Base-by-base conservation (phyloP, 2,329 filamentous ascomycete species). In the Trichoderma atroviride region DNA sequence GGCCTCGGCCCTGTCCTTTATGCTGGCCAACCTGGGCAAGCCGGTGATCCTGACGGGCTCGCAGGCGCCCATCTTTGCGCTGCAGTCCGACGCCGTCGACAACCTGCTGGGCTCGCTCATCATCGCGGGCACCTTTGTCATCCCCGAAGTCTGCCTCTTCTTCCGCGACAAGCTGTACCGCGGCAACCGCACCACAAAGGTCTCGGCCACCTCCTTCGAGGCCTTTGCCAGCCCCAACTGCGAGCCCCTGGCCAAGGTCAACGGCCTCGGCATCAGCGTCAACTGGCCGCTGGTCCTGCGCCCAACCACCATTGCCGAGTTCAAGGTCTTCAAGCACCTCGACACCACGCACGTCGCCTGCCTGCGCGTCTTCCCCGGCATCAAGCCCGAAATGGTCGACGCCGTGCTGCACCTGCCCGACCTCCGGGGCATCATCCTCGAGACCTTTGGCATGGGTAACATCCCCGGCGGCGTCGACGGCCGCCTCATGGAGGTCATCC, bases 381-480 rank as follows among this genome's bases (percentile, higher is more conserved):
- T 97, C 81, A 92, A 92, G 78, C 92, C 94, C n/a, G 91, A 94
- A 77, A 96, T 97, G 92, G 87, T 97, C 37, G 93, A 96, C 76
- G 91, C 92, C 1, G 93, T 97, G 19, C 84, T 97, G 70, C 87
- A 87, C 56, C 83, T 94, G 37, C 89, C 92, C n/a, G 89, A 89
- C 58, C 85, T 97, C 16, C 88, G 89, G 60, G 94, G 94, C 1
- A 85, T 97, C 61, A 89, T 97, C 50, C 86, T 97, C 55, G 94
- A 97, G 81, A 97, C 94, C 0, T 97, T 97, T 79, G 94, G 94
- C 70, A 94, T 96, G 78, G 94, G 94, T 69, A 97, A 97, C 80
- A 92, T 94, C 13, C 94, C 94, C 3, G 91, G 91, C 50, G 93
- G 93, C 35, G 86, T 90, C 59, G 92, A 96, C 76, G 92, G 92